phyloP scores from a whole-genome alignment of 495 filamentous ascomycete genomes.

The Oidiodendron maius region DNA sequence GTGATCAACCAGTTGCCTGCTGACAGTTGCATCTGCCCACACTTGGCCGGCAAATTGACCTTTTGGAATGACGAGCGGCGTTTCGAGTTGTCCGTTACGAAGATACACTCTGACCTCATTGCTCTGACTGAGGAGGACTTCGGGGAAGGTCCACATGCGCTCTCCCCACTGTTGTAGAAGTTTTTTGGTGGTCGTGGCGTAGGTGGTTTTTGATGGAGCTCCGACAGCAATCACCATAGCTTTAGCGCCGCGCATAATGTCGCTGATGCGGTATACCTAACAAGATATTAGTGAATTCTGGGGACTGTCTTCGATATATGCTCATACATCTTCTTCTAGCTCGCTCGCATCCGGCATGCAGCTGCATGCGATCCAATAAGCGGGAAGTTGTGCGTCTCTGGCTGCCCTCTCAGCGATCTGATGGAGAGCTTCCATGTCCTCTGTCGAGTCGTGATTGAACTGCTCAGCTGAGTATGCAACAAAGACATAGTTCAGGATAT shows the following conservation, averaged over 20 bases:
- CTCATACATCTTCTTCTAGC: constrained; percentile 24
- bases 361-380: constrained; percentile 28
- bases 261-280: constrained; percentile 35
- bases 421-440: constrained; percentile 7
- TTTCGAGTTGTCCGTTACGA: background rate
- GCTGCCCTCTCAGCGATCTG: constrained; percentile 21
- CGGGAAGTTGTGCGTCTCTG: constrained; percentile 20
- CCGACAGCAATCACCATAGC: constrained; percentile 27
- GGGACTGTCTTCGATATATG: too few relatives aligned
- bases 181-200: background rate
- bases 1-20: constrained; percentile 29
- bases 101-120: constrained; percentile 14
- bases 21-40: constrained; percentile 1
- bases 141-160: constrained; percentile 44
- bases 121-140: constrained; percentile 29
- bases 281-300: too few relatives aligned
- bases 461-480: constrained; percentile 3
- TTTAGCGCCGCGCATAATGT: constrained; percentile 32
- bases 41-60: constrained; percentile 1
- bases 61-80: constrained; percentile 1
- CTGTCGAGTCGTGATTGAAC: constrained; percentile 10
- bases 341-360: constrained; percentile 15
- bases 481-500: background rate
- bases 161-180: constrained; percentile 30
- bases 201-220: constrained; percentile 1